Conservation (phyloP, 2,329 filamentous ascomycete species). For the Colletotrichum acutatum region DNA sequence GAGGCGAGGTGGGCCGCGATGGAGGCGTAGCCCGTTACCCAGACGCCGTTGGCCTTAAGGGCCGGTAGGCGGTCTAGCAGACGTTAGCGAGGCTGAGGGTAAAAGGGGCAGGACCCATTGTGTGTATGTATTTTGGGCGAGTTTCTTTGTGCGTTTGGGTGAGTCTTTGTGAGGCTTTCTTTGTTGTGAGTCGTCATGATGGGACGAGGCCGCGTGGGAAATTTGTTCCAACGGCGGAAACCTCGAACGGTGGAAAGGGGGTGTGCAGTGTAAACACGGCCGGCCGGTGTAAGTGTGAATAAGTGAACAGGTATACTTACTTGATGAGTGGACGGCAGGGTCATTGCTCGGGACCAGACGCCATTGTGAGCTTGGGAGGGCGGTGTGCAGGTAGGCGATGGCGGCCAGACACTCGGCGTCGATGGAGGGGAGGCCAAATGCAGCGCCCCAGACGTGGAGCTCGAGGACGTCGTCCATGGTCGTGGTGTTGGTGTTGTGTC, state of each 20-base stretch:
- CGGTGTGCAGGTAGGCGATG: slow-evolving; percentile 78
- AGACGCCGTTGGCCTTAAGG: slow-evolving; percentile 61
- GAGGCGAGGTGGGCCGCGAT: slow-evolving; percentile 68
- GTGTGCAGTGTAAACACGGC: slow-evolving; percentile 2
- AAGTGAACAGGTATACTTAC: slow-evolving; percentile 59
- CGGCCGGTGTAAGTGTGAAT: slow-evolving; percentile 39
- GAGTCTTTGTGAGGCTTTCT: slow-evolving; percentile 34
- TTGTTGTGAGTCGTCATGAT: background rate
- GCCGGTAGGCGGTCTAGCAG: slow-evolving; percentile 64
- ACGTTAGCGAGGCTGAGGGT: background rate
- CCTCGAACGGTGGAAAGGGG: slow-evolving; percentile 7
- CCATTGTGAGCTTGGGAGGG: slow-evolving; percentile 71
- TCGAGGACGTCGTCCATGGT: slow-evolving; percentile 61
- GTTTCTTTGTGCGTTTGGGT: slow-evolving; percentile 15
- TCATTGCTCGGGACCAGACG: slow-evolving; percentile 79
- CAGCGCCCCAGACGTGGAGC: slow-evolving; percentile 91
- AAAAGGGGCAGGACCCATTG: background rate
- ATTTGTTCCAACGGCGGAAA: slow-evolving; percentile 38
- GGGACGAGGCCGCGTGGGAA: slow-evolving; percentile 20
- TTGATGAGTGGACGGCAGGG: slow-evolving; percentile 74
- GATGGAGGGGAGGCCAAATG: slow-evolving; percentile 88
- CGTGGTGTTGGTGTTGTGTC: background rate
- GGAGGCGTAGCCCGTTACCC: slow-evolving; percentile 69
- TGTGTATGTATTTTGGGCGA: slow-evolving; percentile 7
- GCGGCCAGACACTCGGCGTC: slow-evolving; percentile 90